Conservation (phyloP, 805 yeast genomes). For the Komagataella phaffii region DNA sequence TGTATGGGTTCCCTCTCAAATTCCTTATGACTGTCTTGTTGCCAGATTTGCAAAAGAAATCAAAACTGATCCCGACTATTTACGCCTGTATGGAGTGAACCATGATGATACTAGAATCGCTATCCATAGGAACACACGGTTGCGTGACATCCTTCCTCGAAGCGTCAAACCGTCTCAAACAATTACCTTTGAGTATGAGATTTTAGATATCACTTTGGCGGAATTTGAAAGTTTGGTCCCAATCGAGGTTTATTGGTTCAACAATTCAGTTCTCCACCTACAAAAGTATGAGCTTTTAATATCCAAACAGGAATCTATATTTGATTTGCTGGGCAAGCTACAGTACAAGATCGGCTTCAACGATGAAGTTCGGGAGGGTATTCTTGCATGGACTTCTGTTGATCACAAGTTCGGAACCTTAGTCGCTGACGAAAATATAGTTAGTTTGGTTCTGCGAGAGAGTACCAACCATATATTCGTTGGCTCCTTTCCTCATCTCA, state of each 20-base stretch:
- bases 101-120: slow-evolving; percentile 47
- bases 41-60: slow-evolving; percentile 42
- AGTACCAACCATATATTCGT: slow-evolving; percentile 23
- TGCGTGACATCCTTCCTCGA: slow-evolving; percentile 21
- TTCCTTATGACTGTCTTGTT: slow-evolving; percentile 47
- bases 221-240: slow-evolving; percentile 69
- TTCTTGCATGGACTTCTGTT: slow-evolving; percentile 46
- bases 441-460: slow-evolving; percentile 20
- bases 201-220: slow-evolving; percentile 56
- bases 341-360: slow-evolving; percentile 39
- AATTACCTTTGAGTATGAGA: slow-evolving; percentile 52
- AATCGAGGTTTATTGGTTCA: slow-evolving; percentile 58
- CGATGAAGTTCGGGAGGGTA: slow-evolving; percentile 27
- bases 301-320: slow-evolving; percentile 45
- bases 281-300: slow-evolving; percentile 58
- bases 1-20: slow-evolving; percentile 56
- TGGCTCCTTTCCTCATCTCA: slow-evolving; percentile 29
- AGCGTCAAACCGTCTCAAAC: slow-evolving; percentile 29
- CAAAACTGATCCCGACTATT: slow-evolving; percentile 39
- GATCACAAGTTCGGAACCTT: slow-evolving; percentile 16
- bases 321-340: slow-evolving; percentile 40
- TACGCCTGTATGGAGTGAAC: slow-evolving; percentile 53
- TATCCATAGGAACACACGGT: slow-evolving; percentile 21
- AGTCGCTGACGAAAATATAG: slow-evolving; percentile 21
- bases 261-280: slow-evolving; percentile 56